These are phyloP conservation scores for Xylaria grammica DNA, from an alignment of 495 filamentous ascomycete genomes.

Conservation along the genomic window DNA sequence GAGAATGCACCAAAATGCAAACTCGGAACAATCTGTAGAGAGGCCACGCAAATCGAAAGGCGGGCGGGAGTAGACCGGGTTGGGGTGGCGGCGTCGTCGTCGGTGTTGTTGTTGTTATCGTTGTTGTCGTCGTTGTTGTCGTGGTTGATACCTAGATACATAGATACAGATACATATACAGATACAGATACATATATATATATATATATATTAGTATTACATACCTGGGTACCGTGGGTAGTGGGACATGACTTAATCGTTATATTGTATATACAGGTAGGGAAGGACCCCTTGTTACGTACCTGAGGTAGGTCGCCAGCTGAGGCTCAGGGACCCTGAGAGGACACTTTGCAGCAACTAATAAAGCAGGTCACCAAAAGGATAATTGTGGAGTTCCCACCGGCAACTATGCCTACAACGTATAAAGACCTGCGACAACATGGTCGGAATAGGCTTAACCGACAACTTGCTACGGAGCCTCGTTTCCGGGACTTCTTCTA, in stretches of 20 bases:
- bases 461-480: neutral
- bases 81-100: neutral
- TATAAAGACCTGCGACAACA: conserved; percentile 8
- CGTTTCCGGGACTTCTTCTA: conserved; percentile 5
- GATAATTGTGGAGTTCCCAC: conserved; percentile 30
- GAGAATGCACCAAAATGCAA: neutral
- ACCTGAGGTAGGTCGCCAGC: neutral
- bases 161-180: too few species aligned
- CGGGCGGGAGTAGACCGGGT: neutral
- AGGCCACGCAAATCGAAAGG: neutral
- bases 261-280: too few species aligned
- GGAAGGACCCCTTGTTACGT: too few species aligned
- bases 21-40: conserved; percentile 2
- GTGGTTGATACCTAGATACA: too few species aligned
- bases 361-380: neutral
- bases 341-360: conserved; percentile 42
- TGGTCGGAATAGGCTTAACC: conserved; percentile 17
- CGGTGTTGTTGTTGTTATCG: too few species aligned
- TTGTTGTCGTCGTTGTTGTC: too few species aligned
- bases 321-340: neutral
- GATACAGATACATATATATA: too few species aligned
- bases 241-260: neutral
- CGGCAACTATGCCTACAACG: conserved; percentile 11
- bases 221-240: too few species aligned
- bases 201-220: too few species aligned